These are phyloP conservation scores for Nigrospora oryzae DNA, from an alignment of 2,329 filamentous ascomycete genomes.

Conservation along the genomic window DNA sequence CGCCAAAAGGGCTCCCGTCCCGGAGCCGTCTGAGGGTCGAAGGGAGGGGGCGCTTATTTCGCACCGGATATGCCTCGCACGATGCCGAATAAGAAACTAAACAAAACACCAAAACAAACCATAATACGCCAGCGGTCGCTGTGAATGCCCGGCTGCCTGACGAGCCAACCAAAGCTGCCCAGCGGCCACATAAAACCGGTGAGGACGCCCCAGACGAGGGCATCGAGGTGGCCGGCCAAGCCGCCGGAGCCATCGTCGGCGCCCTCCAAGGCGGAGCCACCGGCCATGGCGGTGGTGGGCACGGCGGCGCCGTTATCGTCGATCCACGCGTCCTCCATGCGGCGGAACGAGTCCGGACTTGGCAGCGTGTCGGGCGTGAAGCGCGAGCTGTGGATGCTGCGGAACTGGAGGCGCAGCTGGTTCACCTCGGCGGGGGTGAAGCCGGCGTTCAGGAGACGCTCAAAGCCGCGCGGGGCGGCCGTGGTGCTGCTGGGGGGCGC, in stretches of 20 bases:
- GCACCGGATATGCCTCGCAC: conserved; percentile 24
- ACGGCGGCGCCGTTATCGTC: conserved; percentile 48
- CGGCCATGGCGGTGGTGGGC: conserved; percentile 11
- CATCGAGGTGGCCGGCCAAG: conserved; percentile 59
- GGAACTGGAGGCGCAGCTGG: conserved; percentile 79
- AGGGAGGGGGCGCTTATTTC: conserved; percentile 4
- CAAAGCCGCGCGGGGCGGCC: conserved; percentile 67
- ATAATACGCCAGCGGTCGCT: conserved; percentile 77
- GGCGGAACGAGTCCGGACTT: conserved; percentile 62
- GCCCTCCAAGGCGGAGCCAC: conserved; percentile 32
- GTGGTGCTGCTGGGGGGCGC: conserved; percentile 2
- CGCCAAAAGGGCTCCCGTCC: neutral
- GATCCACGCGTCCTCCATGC: conserved; percentile 85
- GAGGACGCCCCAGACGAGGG: conserved; percentile 79
- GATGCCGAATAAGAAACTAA: conserved; percentile 34
- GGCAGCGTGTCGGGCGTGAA: conserved; percentile 89
- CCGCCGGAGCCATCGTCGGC: conserved; percentile 37
- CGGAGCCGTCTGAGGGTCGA: neutral
- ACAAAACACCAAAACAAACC: conserved; percentile 72
- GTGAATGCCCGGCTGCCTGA: conserved; percentile 83
- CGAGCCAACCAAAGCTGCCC: conserved; percentile 75
- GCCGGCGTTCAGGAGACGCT: conserved; percentile 71
- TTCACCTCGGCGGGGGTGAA: conserved; percentile 80
- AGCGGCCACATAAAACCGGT: conserved; percentile 95
- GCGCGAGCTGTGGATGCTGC: conserved; percentile 71